Evolutionary conservation across 2,329 filamentous ascomycete genomes (phyloP).

Genomic region (Claviceps purpurea): DNA sequence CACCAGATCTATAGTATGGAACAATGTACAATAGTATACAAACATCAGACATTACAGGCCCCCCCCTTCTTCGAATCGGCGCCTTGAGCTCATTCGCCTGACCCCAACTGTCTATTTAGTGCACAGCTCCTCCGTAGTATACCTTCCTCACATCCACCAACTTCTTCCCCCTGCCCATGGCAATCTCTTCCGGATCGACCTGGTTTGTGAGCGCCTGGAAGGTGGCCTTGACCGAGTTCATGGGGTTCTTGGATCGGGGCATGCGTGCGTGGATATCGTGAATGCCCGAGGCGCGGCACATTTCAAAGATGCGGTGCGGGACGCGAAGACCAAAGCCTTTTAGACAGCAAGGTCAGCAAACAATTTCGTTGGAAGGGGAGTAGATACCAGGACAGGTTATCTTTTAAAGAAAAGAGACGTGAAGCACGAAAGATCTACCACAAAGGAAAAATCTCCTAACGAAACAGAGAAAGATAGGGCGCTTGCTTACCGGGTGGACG

Average conservation of each 20-base stretch:
- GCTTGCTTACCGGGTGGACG: constrained; percentile 67
- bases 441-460: not conserved
- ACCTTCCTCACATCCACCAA: constrained; percentile 92
- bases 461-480: not conserved
- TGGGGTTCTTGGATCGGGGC: constrained; percentile 78
- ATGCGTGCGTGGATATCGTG: constrained; percentile 75
- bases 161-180: constrained; percentile 82
- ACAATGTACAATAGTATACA: not conserved
- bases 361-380: too few species aligned
- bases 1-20: too few species aligned
- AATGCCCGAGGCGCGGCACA: constrained; percentile 78
- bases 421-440: not conserved
- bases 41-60: not conserved
- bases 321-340: constrained; percentile 91
- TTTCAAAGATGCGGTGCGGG: constrained; percentile 85
- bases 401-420: not conserved
- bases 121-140: constrained; percentile 76
- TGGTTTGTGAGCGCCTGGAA: constrained; percentile 74
- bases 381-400: not conserved
- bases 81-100: not conserved
- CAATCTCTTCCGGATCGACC: constrained; percentile 77
- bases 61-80: not conserved
- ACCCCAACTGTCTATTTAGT: constrained; percentile 22
- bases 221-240: constrained; percentile 94
- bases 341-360: not conserved